Conservation (phyloP, 805 yeast genomes). For the Metschnikowia chrysomelidarum region DNA sequence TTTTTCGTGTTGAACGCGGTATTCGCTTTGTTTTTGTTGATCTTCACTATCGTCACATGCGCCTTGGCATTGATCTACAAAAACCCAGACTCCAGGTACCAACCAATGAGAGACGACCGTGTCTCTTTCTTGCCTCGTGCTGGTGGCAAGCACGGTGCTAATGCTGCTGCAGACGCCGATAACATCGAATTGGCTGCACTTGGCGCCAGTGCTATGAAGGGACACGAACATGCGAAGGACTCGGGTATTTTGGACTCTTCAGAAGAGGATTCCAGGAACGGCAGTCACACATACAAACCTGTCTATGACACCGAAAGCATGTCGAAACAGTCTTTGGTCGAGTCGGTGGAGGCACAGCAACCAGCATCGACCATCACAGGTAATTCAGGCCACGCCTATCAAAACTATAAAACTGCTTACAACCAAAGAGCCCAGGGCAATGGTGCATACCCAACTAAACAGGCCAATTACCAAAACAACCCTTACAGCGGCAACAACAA, state of each 20-base stretch:
- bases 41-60: conserved; percentile 88
- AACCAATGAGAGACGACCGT: conserved; percentile 95
- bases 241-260: conserved; percentile 30
- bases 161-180: conserved; percentile 28
- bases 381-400: conserved; percentile 31
- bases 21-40: conserved; percentile 74
- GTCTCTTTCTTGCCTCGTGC: conserved; percentile 86
- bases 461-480: neutral
- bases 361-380: conserved; percentile 45
- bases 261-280: conserved; percentile 25
- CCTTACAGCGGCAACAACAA: conserved; percentile 2
- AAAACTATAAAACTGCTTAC: conserved; percentile 22
- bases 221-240: conserved; percentile 45
- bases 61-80: conserved; percentile 76
- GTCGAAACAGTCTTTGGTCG: conserved; percentile 15
- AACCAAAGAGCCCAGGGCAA: conserved; percentile 9
- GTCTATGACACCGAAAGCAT: conserved; percentile 14
- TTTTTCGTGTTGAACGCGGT: conserved; percentile 87
- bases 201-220: conserved; percentile 67
- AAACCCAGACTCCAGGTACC: conserved; percentile 93
- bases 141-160: conserved; percentile 30
- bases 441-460: conserved; percentile 5
- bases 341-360: conserved; percentile 37
- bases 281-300: conserved; percentile 10
- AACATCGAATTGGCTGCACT: conserved; percentile 69